A percentile compares a stretch with the other conserved stretches of the same genome.
Evolutionary conservation across 2,329 filamentous ascomycete species (phyloP).

Genomic region (Fusarium sublunatum): DNA sequence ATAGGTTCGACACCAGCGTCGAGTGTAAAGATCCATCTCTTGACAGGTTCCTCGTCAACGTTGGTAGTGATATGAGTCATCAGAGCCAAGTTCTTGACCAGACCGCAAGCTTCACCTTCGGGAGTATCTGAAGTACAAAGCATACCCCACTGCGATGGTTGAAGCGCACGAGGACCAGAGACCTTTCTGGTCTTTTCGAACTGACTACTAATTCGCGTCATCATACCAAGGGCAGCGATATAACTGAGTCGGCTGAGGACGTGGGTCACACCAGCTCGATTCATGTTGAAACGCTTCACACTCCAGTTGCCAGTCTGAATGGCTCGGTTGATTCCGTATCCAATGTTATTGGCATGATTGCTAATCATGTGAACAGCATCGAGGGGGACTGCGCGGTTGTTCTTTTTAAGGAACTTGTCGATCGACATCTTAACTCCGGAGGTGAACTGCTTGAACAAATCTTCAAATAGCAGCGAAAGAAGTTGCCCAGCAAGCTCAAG

Average conservation of each 20-base stretch:
- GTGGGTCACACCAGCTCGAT: constrained; percentile 94
- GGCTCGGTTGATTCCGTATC: constrained; percentile 91
- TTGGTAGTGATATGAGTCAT: constrained; percentile 99
- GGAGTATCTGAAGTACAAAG: constrained; percentile 96
- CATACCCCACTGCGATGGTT: constrained; percentile 99
- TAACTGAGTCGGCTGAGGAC: constrained; percentile 96
- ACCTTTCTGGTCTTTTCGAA: constrained; percentile 99
- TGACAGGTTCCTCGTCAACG: constrained; percentile 90
- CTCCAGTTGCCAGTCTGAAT: constrained; percentile 99
- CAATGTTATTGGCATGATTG: constrained; percentile 87
- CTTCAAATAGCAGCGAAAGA: constrained; percentile 92
- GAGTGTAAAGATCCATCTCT: constrained; percentile 85
- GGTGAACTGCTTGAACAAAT: constrained; percentile 96
- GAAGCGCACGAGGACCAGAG: constrained; percentile 91
- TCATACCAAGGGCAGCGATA: constrained; percentile 97
- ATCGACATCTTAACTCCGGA: constrained; percentile 90
- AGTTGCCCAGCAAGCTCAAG: constrained; percentile 95
- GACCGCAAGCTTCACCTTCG: constrained; percentile 96
- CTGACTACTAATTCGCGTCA: constrained; percentile 98
- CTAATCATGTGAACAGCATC: constrained; percentile 88
- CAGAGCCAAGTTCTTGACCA: constrained; percentile 96
- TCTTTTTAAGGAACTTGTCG: constrained; percentile 95
- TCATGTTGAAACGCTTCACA: constrained; percentile 98
- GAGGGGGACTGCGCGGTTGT: constrained; percentile 86
- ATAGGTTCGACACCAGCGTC: constrained; percentile 86